Conservation (phyloP, 2,329 filamentous ascomycete species). For the Ustulina deusta region DNA sequence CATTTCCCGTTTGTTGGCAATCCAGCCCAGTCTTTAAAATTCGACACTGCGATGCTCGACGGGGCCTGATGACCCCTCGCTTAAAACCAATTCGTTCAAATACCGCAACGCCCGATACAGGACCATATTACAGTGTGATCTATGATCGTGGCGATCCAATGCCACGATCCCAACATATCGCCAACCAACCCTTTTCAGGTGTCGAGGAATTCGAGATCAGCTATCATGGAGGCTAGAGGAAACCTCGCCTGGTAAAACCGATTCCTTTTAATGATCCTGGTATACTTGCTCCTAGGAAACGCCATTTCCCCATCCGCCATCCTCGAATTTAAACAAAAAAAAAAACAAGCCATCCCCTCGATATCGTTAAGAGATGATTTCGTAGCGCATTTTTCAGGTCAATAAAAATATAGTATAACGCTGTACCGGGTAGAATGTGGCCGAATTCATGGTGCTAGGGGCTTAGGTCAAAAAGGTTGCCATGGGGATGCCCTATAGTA, state of each 20-base stretch:
- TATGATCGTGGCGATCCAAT: slow-evolving; percentile 23
- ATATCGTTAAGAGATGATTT: slow-evolving; percentile 43
- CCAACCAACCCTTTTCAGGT: slow-evolving; percentile 19
- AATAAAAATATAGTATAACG: slow-evolving; percentile 43
- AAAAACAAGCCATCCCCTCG: slow-evolving; percentile 30
- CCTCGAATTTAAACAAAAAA: neutral
- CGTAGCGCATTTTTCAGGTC: slow-evolving; percentile 45
- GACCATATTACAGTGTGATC: slow-evolving; percentile 30
- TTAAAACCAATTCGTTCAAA: slow-evolving; percentile 24
- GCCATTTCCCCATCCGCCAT: slow-evolving; percentile 22
- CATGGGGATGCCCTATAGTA: slow-evolving; percentile 35
- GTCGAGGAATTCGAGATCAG: slow-evolving; percentile 30
- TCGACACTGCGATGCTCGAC: slow-evolving; percentile 3
- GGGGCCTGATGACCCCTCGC: slow-evolving; percentile 1
- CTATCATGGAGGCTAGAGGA: slow-evolving; percentile 17
- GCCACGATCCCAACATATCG: slow-evolving; percentile 24
- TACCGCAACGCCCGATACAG: slow-evolving; percentile 35
- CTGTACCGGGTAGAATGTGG: slow-evolving; percentile 24
- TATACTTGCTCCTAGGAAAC: slow-evolving; percentile 37
- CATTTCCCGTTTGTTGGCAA: slow-evolving; percentile 7
- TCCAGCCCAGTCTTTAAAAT: slow-evolving; percentile 1
- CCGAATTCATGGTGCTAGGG: slow-evolving; percentile 16
- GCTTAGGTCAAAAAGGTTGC: slow-evolving; percentile 19
- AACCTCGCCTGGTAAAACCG: slow-evolving; percentile 23
- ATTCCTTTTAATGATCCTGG: slow-evolving; percentile 35